Evolutionary conservation across 164 flowering plant species (phyloP).

Genomic region (Vitis cinerea): DNA sequence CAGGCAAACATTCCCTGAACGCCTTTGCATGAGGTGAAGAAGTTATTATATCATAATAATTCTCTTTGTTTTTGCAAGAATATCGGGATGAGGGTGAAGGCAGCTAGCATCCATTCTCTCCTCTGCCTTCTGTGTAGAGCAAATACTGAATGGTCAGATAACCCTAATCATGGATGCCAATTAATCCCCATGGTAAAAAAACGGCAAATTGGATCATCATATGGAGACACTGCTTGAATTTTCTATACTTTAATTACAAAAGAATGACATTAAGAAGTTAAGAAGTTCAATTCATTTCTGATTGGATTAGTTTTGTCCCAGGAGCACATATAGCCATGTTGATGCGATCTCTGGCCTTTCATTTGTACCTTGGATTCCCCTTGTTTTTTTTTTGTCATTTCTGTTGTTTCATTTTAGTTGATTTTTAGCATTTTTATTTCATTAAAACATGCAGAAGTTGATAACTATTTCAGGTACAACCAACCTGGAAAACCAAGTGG

Average conservation of each 20-base stretch:
- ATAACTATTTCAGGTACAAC: slow-evolving; percentile 21
- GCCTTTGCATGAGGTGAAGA: slow-evolving; percentile 27
- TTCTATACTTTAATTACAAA: not conserved
- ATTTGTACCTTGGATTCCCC: not conserved
- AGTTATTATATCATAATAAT: not conserved
- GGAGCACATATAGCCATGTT: not conserved
- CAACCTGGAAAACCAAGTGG: slow-evolving; percentile 34
- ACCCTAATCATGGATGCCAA: not conserved
- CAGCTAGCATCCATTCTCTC: not conserved
- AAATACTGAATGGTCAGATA: slow-evolving; percentile 1
- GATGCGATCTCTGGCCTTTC: not conserved
- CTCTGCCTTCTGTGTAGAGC: slow-evolving; percentile 19
- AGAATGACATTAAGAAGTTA: not conserved
- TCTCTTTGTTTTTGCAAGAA: not conserved
- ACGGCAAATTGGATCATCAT: not conserved
- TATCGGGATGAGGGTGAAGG: slow-evolving; percentile 3
- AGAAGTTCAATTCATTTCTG: not conserved
- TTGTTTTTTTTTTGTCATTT: not conserved
- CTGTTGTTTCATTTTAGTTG: not conserved
- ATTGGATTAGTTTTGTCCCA: not conserved
- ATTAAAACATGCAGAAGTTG: not conserved
- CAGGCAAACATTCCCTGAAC: slow-evolving; percentile 34
- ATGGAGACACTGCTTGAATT: not conserved
- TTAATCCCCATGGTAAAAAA: not conserved
- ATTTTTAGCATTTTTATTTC: slow-evolving; percentile 15